These are phyloP conservation scores for Pisolithus thermaeus DNA, from an alignment of 1,284 basidiomycete genomes.

Conservation along the genomic window DNA sequence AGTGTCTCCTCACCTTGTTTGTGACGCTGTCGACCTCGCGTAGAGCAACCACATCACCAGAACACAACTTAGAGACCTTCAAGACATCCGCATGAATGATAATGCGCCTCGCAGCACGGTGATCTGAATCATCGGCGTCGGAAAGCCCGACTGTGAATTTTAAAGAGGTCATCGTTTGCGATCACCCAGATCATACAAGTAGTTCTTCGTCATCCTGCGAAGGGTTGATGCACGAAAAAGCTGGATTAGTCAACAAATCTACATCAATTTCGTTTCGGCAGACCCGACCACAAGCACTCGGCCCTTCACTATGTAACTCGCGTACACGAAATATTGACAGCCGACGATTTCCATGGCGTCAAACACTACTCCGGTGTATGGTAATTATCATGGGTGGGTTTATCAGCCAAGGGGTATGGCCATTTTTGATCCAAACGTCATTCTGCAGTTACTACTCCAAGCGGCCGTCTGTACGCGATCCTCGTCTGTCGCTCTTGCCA, in stretches of 20 bases:
- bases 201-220: neutral
- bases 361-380: constrained; percentile 39
- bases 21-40: constrained; percentile 31
- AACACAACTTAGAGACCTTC: constrained; percentile 55
- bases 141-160: constrained; percentile 40
- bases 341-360: neutral
- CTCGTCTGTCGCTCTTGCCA: constrained; percentile 56
- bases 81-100: constrained; percentile 61
- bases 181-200: too few relatives aligned
- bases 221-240: neutral
- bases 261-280: neutral
- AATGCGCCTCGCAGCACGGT: constrained; percentile 57
- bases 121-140: constrained; percentile 33
- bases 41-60: constrained; percentile 67
- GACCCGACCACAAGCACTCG: too few relatives aligned
- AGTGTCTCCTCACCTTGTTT: constrained; percentile 31
- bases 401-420: too few relatives aligned
- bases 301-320: too few relatives aligned
- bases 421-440: neutral
- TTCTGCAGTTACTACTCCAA: constrained; percentile 63
- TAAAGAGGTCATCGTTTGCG: constrained; percentile 30
- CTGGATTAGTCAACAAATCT: neutral
- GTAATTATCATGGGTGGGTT: constrained; percentile 60
- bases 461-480: constrained; percentile 53
- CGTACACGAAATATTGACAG: too few relatives aligned